phyloP scores from a whole-genome alignment of 2,329 filamentous ascomycete species.

The Chrysosporium keratinophilum region DNA sequence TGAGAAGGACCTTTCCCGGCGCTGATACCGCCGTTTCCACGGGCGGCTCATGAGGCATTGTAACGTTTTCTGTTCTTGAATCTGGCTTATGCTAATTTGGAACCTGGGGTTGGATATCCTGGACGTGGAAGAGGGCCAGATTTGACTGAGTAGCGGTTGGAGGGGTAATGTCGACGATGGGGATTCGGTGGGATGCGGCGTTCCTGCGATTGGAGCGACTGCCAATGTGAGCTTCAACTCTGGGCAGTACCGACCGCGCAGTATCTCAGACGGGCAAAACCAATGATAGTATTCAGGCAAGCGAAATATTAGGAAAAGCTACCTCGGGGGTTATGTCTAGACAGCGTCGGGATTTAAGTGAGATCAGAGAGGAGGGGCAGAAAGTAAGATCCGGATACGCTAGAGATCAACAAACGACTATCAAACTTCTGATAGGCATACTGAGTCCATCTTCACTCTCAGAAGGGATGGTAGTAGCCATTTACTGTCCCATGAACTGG shows the following conservation, averaged over 20 bases:
- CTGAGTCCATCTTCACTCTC: neutral
- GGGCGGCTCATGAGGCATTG: conserved; percentile 16
- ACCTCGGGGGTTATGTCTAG: neutral
- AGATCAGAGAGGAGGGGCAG: neutral
- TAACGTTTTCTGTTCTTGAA: neutral
- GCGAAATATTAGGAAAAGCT: neutral
- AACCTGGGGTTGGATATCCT: neutral
- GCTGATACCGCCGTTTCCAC: conserved; percentile 60
- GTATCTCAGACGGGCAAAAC: neutral
- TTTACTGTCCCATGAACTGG: neutral
- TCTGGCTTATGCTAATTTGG: neutral
- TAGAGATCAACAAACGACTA: neutral
- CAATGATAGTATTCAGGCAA: neutral
- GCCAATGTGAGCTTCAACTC: neutral
- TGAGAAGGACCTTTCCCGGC: conserved; percentile 89
- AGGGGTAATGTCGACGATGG: neutral
- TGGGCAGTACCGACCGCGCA: neutral
- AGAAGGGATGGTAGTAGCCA: too few relatives aligned
- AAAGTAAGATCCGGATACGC: neutral
- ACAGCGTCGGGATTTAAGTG: neutral
- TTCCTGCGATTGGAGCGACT: neutral
- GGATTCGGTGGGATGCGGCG: neutral
- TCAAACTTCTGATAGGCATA: neutral
- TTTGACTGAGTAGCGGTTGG: conserved; percentile 3
- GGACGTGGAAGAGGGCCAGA: neutral